Evolutionary conservation across 1,139 yeast species (phyloP).

Genomic region (Sugiyamaella grinbergsii): DNA sequence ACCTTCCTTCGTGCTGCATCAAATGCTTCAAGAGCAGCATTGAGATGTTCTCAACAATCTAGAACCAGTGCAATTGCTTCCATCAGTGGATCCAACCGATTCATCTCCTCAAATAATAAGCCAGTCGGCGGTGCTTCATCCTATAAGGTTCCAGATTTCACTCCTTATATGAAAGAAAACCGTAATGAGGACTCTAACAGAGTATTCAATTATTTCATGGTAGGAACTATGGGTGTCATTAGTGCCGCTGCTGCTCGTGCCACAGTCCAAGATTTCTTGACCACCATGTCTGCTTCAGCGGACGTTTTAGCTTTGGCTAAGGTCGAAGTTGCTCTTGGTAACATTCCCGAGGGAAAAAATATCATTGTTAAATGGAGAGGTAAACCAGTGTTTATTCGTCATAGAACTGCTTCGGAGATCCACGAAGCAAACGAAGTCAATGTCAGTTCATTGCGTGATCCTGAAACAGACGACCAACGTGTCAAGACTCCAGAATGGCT

Average conservation of each 20-base stretch:
- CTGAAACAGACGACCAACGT: constrained; percentile 90
- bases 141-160: constrained; percentile 92
- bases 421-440: constrained; percentile 90
- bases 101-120: constrained; percentile 30
- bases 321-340: constrained; percentile 92
- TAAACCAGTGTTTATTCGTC: constrained; percentile 99
- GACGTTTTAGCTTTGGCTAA: constrained; percentile 99
- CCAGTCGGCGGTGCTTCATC: constrained; percentile 59
- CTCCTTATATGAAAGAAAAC: constrained; percentile 74
- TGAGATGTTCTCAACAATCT: constrained; percentile 10
- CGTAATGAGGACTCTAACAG: constrained; percentile 72
- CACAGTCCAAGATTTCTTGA: constrained; percentile 92
- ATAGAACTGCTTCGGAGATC: constrained; percentile 92
- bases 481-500: constrained; percentile 98
- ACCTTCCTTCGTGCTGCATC: constrained; percentile 10
- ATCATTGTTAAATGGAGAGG: constrained; percentile 99
- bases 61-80: constrained; percentile 8
- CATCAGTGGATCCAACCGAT: constrained; percentile 14
- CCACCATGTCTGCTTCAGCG: constrained; percentile 96
- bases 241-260: constrained; percentile 98
- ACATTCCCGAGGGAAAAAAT: constrained; percentile 97
- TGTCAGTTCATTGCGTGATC: constrained; percentile 80
- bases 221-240: constrained; percentile 92
- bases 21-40: constrained; percentile 12
- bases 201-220: constrained; percentile 94